Evolutionary conservation across 2,329 filamentous ascomycete genomes (phyloP), one percentile per base, ranked within the genome.

Genomic region (Pleoardoris graminearum): DNA sequence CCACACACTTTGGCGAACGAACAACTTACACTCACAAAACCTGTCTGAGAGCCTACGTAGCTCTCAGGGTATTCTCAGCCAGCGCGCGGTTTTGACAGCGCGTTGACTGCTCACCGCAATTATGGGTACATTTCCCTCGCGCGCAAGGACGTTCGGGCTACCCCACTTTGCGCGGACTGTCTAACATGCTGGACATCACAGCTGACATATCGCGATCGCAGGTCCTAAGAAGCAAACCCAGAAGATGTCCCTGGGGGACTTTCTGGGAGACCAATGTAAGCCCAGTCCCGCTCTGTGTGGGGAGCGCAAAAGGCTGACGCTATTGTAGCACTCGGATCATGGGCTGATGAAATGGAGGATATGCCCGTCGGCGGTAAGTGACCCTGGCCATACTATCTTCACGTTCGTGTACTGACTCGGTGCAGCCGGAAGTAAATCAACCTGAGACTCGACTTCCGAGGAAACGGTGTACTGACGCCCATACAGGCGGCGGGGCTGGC

Each of bases 291-390:
- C 61, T 46, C 30, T 47, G 54, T 62, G 48, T 43, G 50, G 53
- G 54, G 53, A 49, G 59, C 57, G 58, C 44, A 49, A 41, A 38
- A 54, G 46, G 67, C 70, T 73, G 58, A 70, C 66, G 32, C 54
- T 41, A 46, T 46, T 54, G 55, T 69, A 89, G 86, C 83, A 69
- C 82, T 87, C 72, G 91, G 93, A 72, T 97, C 94, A 66, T 99
- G 94, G 94, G 94, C 94, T 69, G 95, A 99, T 79, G 94, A 99
- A 75, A 96, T 99, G 80, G 94, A 99, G 77, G 91, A 96, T 70
- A 80, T 82, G 76, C 83, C 83, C 58, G 83, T 89, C 62, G 84
- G 86, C 75, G 80, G 89, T 93, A 82, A 80, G 86, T 70, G 55
- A 14, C 14, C 41, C 79, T 52, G 6, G 25, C 12, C 29, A 6